Conservation (phyloP, 2,329 filamentous ascomycete genomes). For the Thelonectria discophora region DNA sequence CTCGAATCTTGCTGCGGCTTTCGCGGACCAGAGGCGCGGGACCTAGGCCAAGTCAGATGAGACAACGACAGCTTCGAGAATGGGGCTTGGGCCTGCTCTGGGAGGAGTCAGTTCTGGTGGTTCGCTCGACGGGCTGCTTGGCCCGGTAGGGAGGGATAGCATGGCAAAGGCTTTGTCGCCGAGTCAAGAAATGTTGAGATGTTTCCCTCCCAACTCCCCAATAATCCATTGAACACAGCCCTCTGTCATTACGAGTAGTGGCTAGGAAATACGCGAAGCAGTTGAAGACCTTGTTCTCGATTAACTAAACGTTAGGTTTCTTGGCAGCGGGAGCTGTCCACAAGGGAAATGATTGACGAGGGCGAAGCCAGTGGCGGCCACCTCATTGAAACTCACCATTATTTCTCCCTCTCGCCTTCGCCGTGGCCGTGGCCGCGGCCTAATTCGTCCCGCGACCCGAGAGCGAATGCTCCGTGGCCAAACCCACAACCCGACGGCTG, state of each 20-base stretch:
- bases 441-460: not conserved
- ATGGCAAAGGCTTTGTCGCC: not conserved
- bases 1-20: too few species aligned
- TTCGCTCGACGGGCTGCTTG: not conserved
- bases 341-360: not conserved
- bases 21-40: too few species aligned
- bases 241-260: not conserved
- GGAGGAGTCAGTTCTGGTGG: slow-evolving; percentile 3
- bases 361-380: not conserved
- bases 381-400: not conserved
- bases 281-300: not conserved
- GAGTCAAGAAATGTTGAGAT: not conserved
- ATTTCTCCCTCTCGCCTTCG: not conserved
- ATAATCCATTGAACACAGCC: slow-evolving; percentile 7
- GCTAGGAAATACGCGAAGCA: not conserved
- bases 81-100: not conserved
- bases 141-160: not conserved
- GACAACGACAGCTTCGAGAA: not conserved
- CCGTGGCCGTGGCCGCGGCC: not conserved
- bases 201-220: not conserved
- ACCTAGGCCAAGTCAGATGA: not conserved
- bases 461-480: not conserved
- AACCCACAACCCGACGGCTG: not conserved
- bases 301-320: not conserved
- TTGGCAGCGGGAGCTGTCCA: not conserved